These are phyloP conservation scores for Carex kokanica DNA, from an alignment of 176 grass and related monocot genomes.

Conservation along the genomic window DNA sequence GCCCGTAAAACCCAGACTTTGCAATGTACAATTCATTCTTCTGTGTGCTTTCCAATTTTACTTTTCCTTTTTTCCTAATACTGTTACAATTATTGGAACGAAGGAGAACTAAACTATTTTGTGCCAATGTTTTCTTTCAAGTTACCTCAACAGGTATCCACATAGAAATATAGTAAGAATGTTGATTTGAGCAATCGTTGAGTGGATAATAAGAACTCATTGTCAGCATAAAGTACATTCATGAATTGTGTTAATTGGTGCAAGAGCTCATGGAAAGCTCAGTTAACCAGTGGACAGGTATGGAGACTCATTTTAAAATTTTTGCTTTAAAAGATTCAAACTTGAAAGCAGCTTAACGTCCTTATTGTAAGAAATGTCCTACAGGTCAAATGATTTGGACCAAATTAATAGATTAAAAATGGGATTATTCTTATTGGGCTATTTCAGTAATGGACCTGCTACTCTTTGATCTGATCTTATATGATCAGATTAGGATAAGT, in stretches of 20 bases:
- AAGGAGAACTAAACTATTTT: not conserved
- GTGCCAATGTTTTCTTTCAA: not conserved
- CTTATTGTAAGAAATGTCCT: not conserved
- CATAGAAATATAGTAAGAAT: not conserved
- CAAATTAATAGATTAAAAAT: too few species aligned
- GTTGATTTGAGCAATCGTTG: not conserved
- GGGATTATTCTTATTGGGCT: too few species aligned
- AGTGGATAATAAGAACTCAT: not conserved
- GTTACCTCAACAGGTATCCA: not conserved
- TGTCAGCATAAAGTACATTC: not conserved
- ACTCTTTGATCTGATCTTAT: too few species aligned
- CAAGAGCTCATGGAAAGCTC: not conserved
- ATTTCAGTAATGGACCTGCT: too few species aligned
- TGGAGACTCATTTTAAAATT: not conserved
- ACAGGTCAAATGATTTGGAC: too few species aligned
- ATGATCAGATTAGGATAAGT: too few species aligned
- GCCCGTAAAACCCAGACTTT: not conserved
- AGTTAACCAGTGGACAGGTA: not conserved
- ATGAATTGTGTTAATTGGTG: not conserved
- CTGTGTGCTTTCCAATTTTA: not conserved
- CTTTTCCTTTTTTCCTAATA: not conserved
- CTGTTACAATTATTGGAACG: not conserved
- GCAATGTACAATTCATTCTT: too few species aligned
- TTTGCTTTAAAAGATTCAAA: constrained; percentile 1
- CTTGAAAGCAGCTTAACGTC: constrained; percentile 14